Percentiles rank a stretch among this genome's conserved stretches.
These are phyloP conservation scores for Termitomyces sp. DNA, from an alignment of 768 basidiomycete species.

Conservation along the genomic window DNA sequence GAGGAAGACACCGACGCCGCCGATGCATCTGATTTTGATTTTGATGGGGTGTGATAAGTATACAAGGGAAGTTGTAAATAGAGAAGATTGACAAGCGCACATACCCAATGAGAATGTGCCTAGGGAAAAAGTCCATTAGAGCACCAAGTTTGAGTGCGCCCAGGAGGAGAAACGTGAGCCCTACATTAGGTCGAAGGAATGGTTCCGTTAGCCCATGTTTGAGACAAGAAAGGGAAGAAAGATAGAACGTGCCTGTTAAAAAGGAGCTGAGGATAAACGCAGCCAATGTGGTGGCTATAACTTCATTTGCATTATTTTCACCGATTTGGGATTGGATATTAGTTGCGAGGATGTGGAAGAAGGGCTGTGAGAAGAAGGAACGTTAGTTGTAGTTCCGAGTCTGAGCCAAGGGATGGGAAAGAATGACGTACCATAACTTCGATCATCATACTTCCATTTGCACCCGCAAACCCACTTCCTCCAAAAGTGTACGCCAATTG, in stretches of 20 bases:
- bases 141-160: constrained; percentile 81
- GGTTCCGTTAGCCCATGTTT: not conserved
- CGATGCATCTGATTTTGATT: constrained; percentile 61
- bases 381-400: too few species aligned
- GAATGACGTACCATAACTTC: constrained; percentile 78
- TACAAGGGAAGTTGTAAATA: too few species aligned
- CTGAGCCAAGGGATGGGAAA: not conserved
- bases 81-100: not conserved
- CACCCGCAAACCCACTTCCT: constrained; percentile 86
- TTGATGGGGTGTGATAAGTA: not conserved
- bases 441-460: constrained; percentile 97
- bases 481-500: constrained; percentile 85
- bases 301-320: constrained; percentile 59
- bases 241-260: constrained; percentile 65
- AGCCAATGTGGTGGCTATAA: constrained; percentile 88
- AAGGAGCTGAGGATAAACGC: constrained; percentile 86
- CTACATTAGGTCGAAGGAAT: constrained; percentile 26
- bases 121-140: constrained; percentile 94
- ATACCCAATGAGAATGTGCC: constrained; percentile 93
- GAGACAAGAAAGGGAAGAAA: not conserved
- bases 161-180: constrained; percentile 78
- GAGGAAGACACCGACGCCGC: constrained; percentile 91
- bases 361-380: constrained; percentile 54
- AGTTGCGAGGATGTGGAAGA: constrained; percentile 89
- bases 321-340: constrained; percentile 74